Conservation (phyloP, 768 basidiomycete species). For the Mycena latifolia region DNA sequence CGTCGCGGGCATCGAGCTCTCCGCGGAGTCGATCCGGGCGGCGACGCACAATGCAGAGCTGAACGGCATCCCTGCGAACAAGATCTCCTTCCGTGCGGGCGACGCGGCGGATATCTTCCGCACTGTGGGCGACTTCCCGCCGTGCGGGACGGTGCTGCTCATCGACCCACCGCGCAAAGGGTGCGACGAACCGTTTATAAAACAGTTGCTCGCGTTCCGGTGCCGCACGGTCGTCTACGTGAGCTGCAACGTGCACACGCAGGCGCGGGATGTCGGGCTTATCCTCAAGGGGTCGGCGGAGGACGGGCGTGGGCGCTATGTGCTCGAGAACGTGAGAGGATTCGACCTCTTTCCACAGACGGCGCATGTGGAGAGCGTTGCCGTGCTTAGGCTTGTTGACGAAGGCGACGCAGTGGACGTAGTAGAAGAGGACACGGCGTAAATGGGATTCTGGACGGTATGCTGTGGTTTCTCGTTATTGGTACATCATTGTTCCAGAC, state of each 20-base stretch:
- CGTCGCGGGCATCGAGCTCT: conserved; percentile 93
- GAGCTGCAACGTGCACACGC: conserved; percentile 95
- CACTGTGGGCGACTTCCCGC: conserved; percentile 73
- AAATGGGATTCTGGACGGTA: too few relatives aligned
- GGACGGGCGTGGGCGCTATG: conserved; percentile 65
- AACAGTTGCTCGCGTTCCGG: conserved; percentile 80
- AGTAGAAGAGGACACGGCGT: too few relatives aligned
- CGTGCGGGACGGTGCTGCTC: conserved; percentile 73
- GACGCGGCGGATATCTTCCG: conserved; percentile 91
- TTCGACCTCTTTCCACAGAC: conserved; percentile 98
- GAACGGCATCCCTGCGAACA: conserved; percentile 67
- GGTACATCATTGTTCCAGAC: too few relatives aligned
- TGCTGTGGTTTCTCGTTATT: too few relatives aligned
- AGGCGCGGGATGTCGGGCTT: conserved; percentile 88
- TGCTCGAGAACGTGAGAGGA: conserved; percentile 85
- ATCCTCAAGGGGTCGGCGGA: conserved; percentile 63
- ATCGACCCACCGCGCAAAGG: conserved; percentile 97
- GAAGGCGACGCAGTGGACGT: neutral
- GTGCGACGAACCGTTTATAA: conserved; percentile 83
- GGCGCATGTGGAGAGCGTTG: conserved; percentile 91
- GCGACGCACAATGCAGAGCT: conserved; percentile 76
- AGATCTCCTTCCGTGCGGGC: conserved; percentile 80
- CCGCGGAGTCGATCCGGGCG: conserved; percentile 74
- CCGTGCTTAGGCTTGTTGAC: conserved; percentile 67
- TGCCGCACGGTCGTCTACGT: conserved; percentile 86